Conservation (phyloP, 306 rosid species). For the Castanospermum australe region DNA sequence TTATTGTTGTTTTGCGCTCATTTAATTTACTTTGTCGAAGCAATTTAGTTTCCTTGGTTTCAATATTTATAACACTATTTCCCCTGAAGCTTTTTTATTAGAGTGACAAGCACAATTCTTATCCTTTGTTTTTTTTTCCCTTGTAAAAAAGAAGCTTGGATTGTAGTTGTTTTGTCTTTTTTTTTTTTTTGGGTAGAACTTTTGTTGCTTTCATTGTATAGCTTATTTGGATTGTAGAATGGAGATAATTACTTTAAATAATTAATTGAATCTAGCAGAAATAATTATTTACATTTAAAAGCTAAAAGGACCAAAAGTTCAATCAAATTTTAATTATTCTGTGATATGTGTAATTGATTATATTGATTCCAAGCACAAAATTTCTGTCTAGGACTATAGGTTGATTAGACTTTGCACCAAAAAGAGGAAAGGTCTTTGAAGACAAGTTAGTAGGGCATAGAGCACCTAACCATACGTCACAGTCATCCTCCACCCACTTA, state of each 20-base stretch:
- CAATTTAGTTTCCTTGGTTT: neutral
- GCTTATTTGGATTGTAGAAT: neutral
- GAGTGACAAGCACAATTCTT: neutral
- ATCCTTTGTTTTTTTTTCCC: neutral
- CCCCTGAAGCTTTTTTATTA: neutral
- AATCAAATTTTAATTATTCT: neutral
- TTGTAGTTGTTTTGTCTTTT: neutral
- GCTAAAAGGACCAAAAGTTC: neutral
- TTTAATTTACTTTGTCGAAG: neutral
- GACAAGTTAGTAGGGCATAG: neutral
- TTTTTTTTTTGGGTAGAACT: neutral
- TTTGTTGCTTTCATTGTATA: neutral
- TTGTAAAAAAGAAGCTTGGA: neutral
- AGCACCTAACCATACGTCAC: slow-evolving; percentile 9
- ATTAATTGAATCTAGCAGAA: too few relatives aligned
- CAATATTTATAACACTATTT: neutral
- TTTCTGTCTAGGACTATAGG: neutral
- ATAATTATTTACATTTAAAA: neutral
- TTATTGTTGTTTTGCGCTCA: neutral
- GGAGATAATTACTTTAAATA: neutral
- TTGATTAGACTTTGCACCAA: neutral
- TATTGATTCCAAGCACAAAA: neutral
- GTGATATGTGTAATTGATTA: neutral
- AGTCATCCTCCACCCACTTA: neutral
- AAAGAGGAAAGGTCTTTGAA: slow-evolving; percentile 10